Base-by-base conservation (phyloP, 1,139 yeast genomes). In the Yamadazyma diospyri region DNA sequence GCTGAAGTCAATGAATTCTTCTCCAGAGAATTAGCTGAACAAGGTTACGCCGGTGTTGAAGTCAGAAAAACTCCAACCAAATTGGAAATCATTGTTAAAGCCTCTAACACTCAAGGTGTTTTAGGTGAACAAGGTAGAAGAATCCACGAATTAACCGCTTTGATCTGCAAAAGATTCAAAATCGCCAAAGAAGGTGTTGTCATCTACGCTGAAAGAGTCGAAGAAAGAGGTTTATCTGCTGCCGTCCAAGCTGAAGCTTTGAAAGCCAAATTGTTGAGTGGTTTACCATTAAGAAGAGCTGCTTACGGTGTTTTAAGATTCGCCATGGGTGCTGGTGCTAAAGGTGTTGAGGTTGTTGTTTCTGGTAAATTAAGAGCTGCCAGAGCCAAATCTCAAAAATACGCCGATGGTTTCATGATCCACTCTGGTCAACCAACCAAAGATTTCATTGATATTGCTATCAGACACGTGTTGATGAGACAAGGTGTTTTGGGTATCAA, bases 361-460 rank as follows among this genome's bases (percentile, higher is more conserved):
- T 87, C 97, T 55, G 98, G 98, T 83, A 92, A 92, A 78, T 84
- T 94, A 72, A 87, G 97, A 81, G 98, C 97, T 75, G 98, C 98
- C 62, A 89, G 98, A 81, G 98, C 99, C 64, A 92, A 92, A 85
- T 84, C 97, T 62, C 94, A 92, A 94, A 92, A 92, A 78, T 92
- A 92, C 83, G 83, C 94, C 67, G 97, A 92, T 69, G 98, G 98
- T 80, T 92, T 92, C 95, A 87, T 92, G 94, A 94, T 92, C 80
- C 98, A 92, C 94, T 87, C 97, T 63, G 98, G 98, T 86, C 98
- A 92, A 80, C 98, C 98, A 77, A 94, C 92, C 72, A 82, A 78
- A 60, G 98, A 92, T 68, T 92, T 92, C 81, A 92, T 92, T 69
- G 98, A 92, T 75, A 76, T 82, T 68, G 98, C 98, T 59, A 88